Percentiles rank a stretch among this genome's conserved stretches.
Evolutionary conservation across 495 filamentous ascomycete species (phyloP).

Genomic region (Copromyces sp.): DNA sequence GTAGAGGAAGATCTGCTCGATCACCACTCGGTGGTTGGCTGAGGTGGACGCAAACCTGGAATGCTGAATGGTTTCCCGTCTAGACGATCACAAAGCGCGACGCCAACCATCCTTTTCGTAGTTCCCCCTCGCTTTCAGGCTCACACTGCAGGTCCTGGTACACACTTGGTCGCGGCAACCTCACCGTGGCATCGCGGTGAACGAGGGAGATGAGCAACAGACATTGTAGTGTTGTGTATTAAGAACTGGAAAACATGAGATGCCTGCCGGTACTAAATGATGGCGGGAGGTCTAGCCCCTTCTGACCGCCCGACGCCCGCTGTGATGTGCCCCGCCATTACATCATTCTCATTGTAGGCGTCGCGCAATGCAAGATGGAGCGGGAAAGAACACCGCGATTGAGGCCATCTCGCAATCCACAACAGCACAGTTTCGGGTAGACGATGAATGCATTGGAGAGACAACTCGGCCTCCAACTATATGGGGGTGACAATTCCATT

Average conservation of each 20-base stretch:
- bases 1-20: not conserved
- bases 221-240: too few species aligned
- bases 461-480: not conserved
- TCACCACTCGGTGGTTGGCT: not conserved
- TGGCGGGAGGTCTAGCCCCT: not conserved
- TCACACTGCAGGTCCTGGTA: not conserved
- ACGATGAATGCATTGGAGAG: not conserved
- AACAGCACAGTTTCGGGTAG: not conserved
- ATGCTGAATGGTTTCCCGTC: not conserved
- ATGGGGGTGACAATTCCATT: too few species aligned
- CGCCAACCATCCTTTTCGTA: not conserved
- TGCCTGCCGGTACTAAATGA: not conserved
- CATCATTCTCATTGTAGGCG: slow-evolving; percentile 13
- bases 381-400: not conserved
- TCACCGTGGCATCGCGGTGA: not conserved
- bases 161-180: not conserved
- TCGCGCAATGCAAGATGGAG: not conserved
- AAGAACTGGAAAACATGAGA: not conserved
- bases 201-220: not conserved
- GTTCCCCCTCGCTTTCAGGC: not conserved
- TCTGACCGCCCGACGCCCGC: not conserved
- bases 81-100: not conserved
- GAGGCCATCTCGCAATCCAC: not conserved
- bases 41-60: not conserved
- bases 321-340: slow-evolving; percentile 9